Evolutionary conservation across 805 yeast genomes (phyloP), one percentile per base, ranked within the genome.

Genomic region (Wickerhamiella slavikovae): DNA sequence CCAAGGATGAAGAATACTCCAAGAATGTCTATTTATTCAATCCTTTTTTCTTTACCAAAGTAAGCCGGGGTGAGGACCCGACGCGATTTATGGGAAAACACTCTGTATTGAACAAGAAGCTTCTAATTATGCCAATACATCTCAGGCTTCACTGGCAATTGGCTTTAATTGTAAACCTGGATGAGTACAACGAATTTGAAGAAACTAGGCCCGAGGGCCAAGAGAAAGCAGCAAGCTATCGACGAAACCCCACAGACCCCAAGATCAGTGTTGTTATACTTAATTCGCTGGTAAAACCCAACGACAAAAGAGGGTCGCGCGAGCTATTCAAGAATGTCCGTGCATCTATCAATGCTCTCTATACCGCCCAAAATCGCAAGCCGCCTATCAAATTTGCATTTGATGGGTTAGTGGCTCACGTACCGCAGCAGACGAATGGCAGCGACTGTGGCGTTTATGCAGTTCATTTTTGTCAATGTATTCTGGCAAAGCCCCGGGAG

Each of bases 401-500:
- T 76, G 48, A 58, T 25, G 51, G 66, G 27, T 47, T 56, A 29
- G 48, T 57, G 5, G 68, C 71, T 4, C 44, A 55, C 4, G 89
- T 80, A 1, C 93, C 95, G 1, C 68, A 62, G 34, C 98, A 89
- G 45, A 69, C 71, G 18, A 89, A 89, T 47, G 70, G 72, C 52
- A 78, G 82, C 45, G 98, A 89, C 48, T 89, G 98, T 55, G 98
- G 98, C 1, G 68, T 89, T 14, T 94, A 78, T 52, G 77, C 85
- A 2, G 72, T 89, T 11, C 72, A 72, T 40, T 82, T 76, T 41
- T 61, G 72, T 9, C 55, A 58, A 33, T 66, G 62, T 37, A 71
- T 78, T 50, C 55, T 73, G 27, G 52, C 54, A 15, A 50, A 64
- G 23, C 66, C 69, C 0, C 40, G 40, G 0, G 55, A 47, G 15